These are phyloP conservation scores for Microbotryum silenes-acaulis DNA, from an alignment of 1,284 basidiomycete genomes.

Conservation along the genomic window DNA sequence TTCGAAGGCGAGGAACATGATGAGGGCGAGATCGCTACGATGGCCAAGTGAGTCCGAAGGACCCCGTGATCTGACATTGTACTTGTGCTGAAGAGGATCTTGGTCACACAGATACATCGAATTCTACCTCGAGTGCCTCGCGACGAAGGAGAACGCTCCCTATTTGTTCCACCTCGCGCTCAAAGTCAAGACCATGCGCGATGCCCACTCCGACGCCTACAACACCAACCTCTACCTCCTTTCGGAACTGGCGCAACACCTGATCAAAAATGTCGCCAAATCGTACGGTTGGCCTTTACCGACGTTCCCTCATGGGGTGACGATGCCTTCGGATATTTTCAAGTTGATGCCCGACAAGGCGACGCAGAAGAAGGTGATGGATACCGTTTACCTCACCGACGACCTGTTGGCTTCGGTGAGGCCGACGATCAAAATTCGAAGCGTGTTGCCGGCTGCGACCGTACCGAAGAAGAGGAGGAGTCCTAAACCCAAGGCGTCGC, in stretches of 20 bases:
- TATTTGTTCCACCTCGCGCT: conserved; percentile 73
- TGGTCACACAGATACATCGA: conserved; percentile 63
- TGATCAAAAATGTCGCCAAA: conserved; percentile 65
- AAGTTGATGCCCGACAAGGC: conserved; percentile 36
- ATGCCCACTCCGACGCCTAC: conserved; percentile 56
- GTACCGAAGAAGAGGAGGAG: conserved; percentile 11
- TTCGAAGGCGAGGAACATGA: conserved; percentile 44
- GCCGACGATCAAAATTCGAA: conserved; percentile 25
- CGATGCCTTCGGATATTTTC: conserved; percentile 75
- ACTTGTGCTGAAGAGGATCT: conserved; percentile 6
- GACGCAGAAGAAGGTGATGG: conserved; percentile 30
- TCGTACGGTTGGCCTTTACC: conserved; percentile 62
- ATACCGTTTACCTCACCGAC: conserved; percentile 56
- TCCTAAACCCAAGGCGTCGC: conserved; percentile 1
- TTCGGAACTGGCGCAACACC: conserved; percentile 77
- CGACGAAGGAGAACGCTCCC: conserved; percentile 66
- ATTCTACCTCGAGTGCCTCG: conserved; percentile 74
- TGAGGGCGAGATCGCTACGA: conserved; percentile 9
- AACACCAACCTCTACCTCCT: conserved; percentile 83
- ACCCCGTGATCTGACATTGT: background rate
- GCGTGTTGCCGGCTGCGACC: background rate
- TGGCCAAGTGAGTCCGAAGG: conserved; percentile 13
- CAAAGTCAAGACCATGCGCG: conserved; percentile 78
- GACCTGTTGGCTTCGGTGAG: conserved; percentile 52
- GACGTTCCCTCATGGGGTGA: conserved; percentile 70